Percentiles rank a stretch among this genome's conserved stretches.
These are phyloP conservation scores for Kalaharituber pfeilii DNA, from an alignment of 2,329 filamentous ascomycete species.

Conservation along the genomic window DNA sequence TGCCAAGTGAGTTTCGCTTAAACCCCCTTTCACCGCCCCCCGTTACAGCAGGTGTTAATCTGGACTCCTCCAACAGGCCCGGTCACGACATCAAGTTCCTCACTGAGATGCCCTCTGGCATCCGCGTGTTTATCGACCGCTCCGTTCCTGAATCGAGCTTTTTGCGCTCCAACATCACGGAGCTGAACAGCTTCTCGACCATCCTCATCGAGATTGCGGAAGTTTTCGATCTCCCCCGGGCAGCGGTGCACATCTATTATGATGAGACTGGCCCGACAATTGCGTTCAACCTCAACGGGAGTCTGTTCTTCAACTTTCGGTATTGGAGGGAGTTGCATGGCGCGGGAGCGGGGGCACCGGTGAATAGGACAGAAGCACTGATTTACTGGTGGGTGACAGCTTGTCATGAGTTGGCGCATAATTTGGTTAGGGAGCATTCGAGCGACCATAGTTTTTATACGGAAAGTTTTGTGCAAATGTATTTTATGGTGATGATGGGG, in stretches of 20 bases:
- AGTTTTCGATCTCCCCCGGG: slow-evolving; percentile 53
- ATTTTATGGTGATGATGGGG: neutral
- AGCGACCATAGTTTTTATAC: slow-evolving; percentile 18
- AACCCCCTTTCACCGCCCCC: too few species aligned
- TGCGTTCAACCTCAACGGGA: slow-evolving; percentile 76
- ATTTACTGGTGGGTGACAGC: slow-evolving; percentile 93
- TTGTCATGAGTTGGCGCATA: slow-evolving; percentile 90
- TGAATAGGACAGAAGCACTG: slow-evolving; percentile 40
- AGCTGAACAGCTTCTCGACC: slow-evolving; percentile 45
- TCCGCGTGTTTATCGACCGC: slow-evolving; percentile 55
- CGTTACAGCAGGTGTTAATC: too few species aligned
- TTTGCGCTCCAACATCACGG: slow-evolving; percentile 40
- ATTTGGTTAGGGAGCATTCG: slow-evolving; percentile 43
- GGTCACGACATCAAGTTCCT: slow-evolving; percentile 55
- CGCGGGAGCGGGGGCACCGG: slow-evolving; percentile 37
- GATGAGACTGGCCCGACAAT: slow-evolving; percentile 65
- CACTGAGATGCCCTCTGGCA: slow-evolving; percentile 51
- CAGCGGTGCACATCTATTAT: slow-evolving; percentile 70
- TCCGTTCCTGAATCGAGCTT: slow-evolving; percentile 40
- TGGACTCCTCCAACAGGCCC: slow-evolving; percentile 26
- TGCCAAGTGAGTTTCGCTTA: slow-evolving; percentile 32
- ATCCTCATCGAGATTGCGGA: slow-evolving; percentile 51
- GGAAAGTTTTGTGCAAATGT: slow-evolving; percentile 4
- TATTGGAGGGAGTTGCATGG: slow-evolving; percentile 43
- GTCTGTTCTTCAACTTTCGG: slow-evolving; percentile 82